Conservation (phyloP, 345 rosid genomes). For the Eucalyptus tenuipes region DNA sequence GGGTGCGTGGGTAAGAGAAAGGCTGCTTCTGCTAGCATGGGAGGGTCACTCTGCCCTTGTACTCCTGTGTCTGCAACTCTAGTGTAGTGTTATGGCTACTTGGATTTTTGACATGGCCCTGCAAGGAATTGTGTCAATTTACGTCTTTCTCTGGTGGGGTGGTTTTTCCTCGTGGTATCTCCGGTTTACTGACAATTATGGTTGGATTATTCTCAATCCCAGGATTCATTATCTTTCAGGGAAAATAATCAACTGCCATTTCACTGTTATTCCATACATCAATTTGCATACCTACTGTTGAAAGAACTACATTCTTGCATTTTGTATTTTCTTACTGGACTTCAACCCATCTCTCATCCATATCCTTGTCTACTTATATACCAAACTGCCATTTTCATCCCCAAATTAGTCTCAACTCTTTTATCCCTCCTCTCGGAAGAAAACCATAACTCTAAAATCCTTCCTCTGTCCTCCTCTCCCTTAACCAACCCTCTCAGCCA, state of each 20-base stretch:
- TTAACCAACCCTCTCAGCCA: not conserved
- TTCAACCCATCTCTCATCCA: not conserved
- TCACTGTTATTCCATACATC: not conserved
- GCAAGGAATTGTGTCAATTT: not conserved
- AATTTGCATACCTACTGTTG: not conserved
- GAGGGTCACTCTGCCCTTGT: not conserved
- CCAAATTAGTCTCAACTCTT: not conserved
- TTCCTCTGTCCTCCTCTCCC: not conserved
- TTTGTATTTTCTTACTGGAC: not conserved
- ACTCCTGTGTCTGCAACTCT: not conserved
- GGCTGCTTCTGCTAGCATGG: not conserved
- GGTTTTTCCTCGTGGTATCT: not conserved
- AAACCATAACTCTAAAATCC: not conserved
- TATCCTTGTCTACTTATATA: not conserved
- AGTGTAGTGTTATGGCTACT: not conserved
- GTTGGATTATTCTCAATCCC: not conserved
- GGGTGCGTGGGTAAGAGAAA: not conserved
- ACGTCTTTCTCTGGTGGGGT: not conserved
- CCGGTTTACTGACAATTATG: not conserved
- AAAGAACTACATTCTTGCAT: not conserved
- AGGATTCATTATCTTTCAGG: not conserved
- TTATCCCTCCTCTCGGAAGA: not conserved
- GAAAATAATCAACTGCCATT: not conserved
- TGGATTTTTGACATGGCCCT: not conserved
- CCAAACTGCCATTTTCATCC: not conserved